Conservation (phyloP, 192 early-diverging fungal genomes). For the Coemansia sp. region DNA sequence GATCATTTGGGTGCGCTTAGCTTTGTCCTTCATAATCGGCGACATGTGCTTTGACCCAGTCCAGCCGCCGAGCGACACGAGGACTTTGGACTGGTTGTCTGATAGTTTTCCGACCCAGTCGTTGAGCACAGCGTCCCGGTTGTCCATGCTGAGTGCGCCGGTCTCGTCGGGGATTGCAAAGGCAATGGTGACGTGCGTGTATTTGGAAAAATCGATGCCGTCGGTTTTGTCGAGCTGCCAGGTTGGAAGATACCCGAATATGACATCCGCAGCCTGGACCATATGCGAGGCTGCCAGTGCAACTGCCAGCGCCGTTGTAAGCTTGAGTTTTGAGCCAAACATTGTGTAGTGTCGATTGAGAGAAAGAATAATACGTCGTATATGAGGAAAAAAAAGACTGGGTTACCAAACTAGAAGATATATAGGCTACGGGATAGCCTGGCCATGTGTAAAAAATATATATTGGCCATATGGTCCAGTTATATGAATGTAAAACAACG, state of each 20-base stretch:
- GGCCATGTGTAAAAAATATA: too few relatives aligned
- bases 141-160: constrained; percentile 34
- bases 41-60: constrained; percentile 60
- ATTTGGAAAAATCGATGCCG: constrained; percentile 49
- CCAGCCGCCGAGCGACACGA: constrained; percentile 72
- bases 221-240: constrained; percentile 42
- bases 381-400: too few relatives aligned
- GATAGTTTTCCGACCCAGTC: constrained; percentile 50
- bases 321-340: neutral
- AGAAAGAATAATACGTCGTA: neutral
- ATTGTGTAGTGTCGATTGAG: neutral
- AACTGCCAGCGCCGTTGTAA: neutral
- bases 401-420: too few relatives aligned
- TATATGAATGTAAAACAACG: neutral
- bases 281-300: neutral
- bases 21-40: constrained; percentile 47
- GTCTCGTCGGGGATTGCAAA: constrained; percentile 55
- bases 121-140: constrained; percentile 32
- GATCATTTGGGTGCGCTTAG: constrained; percentile 51
- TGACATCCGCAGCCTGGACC: constrained; percentile 7
- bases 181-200: constrained; percentile 70
- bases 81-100: constrained; percentile 52
- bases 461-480: neutral
- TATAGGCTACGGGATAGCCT: too few relatives aligned
- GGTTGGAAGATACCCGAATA: constrained; percentile 53